Base-by-base conservation (phyloP, 352 stramenopile species). In the Blastocystis sp. region DNA sequence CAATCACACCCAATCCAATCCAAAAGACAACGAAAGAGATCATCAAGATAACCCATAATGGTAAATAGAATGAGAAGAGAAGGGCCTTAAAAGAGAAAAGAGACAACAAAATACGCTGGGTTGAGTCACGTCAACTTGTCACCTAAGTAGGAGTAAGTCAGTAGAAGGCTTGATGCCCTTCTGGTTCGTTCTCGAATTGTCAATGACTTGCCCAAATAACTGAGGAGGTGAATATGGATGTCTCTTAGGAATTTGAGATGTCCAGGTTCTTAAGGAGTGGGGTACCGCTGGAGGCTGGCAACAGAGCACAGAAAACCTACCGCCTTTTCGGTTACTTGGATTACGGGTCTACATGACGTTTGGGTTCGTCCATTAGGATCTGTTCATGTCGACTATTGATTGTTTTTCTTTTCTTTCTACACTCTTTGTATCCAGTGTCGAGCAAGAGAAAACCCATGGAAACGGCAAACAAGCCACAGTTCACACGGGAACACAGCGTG, bases 281-380 rank as follows among this genome's bases (percentile, higher is more conserved):
- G 71, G 71, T 53, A 81, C 56, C 71, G 71, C 71, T 81, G 71
- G 71, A 81, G 71, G 71, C 71, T 81, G 71, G 71, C 71, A 81
- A 81, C 71, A 81, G 71, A 81, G 71, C 71, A 81, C 71, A 81
- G 71, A 81, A 81, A 81, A 81, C 71, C 48, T 41, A 81, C 34
- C 45, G 28, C 48, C 71, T 65, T 60, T 66, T 59, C 28, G 52
- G 71, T 60, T 65, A 81, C 28, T 34, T 34, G 28, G 74, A 84
- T 84, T 84, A 84, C 74, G 60, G 74, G 60, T 84, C 74, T 84
- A 84, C 34, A 84, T 84, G 74, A 84, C 74, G 34, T 84, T 59
- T 48, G 38, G 21, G 65, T 48, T 64, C 28, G 34, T 56, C 45
- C 69, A 10, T 9, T 70, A 69, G 4, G 74, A 64, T 69, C 48